Evolutionary conservation across 495 filamentous ascomycete genomes (phyloP), one percentile per base, ranked within the genome.

Genomic region (Penicillium egyptiacum): DNA sequence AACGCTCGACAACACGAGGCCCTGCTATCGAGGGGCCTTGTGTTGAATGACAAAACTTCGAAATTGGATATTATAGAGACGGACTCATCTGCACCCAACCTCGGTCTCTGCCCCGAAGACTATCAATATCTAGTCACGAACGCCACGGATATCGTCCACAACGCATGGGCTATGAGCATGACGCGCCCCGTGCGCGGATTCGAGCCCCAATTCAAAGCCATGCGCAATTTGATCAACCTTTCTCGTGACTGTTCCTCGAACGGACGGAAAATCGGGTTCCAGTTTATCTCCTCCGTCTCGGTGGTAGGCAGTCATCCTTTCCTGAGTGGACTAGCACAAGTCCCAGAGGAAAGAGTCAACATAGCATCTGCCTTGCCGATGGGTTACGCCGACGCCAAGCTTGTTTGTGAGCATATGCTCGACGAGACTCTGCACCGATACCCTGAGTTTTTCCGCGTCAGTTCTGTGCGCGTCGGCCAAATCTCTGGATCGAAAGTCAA

Each of bases 251-350:
- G 69, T 7, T 64, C 73, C 0, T 30, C 43, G 2, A 33, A 35
- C 1, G 67, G 65, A 8, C 51, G 16, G 7, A 48, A 52, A 14
- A 8, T 61, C 20, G 26, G 50, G 1, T 64, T 57, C 45, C 73
- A 73, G 42, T 70, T 86, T 23, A 66, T 86, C 3, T 86, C 83
- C 0, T 85, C 83, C 0, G 80, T 85, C 44, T 72, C 68, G 2
- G 66, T 70, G 0, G 79, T 85, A 2, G 80, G 81, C 0, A 57
- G 74, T 25, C 75, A 80, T 43, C 71, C 73, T 0, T 51, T 75
- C 1, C 33, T 52, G 41, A 68, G 25, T 6, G 70, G 71, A 0
- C 50, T 62, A 7, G 48, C 40, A 1, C 11, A 53, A 3, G 73
- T 82, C 0, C 49, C 65, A 60, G 57, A 12, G 48, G 68, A 22